Evolutionary conservation across 805 yeast genomes (phyloP), one percentile per base, ranked within the genome.

Genomic region (Kodamaea fukazawae): DNA sequence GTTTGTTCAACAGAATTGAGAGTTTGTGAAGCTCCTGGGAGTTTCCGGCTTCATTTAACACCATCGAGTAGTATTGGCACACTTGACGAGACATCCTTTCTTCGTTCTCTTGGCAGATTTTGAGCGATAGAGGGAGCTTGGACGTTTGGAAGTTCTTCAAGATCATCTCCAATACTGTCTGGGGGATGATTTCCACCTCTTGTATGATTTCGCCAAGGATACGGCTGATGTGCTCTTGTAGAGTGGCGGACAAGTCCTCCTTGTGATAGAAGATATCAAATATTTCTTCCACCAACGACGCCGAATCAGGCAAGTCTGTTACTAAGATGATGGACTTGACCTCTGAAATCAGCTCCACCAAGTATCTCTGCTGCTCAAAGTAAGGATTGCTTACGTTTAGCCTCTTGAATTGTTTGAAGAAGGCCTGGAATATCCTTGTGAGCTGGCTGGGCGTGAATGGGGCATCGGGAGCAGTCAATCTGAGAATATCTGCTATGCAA

Each of bases 401-500:
- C 34, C 69, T 71, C 40, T 70, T 70, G 47, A 90, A 76, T 54
- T 85, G 89, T 18, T 63, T 57, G 44, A 83, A 71, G 51, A 88
- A 78, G 6, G 86, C 67, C 47, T 72, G 76, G 64, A 89, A 87
- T 13, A 87, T 74, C 3, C 70, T 80, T 1, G 79, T 66, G 28
- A 89, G 66, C 48, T 83, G 81, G 1, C 65, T 46, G 16, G 80
- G 79, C 2, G 84, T 78, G 59, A 75, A 89, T 3, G 97, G 96
- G 5, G 96, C 95, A 55, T 89, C 86, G 0, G 96, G 96, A 0
- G 96, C 96, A 52, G 73, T 83, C 11, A 90, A 58, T 42, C 96
- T 69, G 30, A 89, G 60, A 7, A 90, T 67, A 55, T 89, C 96
- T 4, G 88, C 71, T 6, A 88, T 46, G 46, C 93, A 81, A 53